Evolutionary conservation across 2,329 filamentous ascomycete species (phyloP), one percentile per base, ranked within the genome.

Genomic region (Aphanocladium album): DNA sequence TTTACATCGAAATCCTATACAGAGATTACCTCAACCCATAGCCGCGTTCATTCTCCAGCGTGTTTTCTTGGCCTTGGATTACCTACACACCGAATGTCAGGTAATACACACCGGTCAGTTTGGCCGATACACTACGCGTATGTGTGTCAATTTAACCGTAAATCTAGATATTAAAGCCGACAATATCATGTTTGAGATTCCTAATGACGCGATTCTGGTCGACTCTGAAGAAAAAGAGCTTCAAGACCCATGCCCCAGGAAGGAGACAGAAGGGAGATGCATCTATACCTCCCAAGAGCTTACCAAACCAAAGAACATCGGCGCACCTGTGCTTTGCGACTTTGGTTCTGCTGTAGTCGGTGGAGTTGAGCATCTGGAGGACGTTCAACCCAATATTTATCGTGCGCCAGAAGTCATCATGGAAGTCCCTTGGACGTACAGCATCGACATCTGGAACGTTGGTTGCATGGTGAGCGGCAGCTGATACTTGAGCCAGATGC

Each of bases 401-500:
- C 65, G 77, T 50, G 69, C 74, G 1, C 76, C 76, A 0, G 76
- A 84, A 62, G 78, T 83, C 9, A 80, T 83, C 5, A 60, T 83
- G 0, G 65, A 72, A 65, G 70, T 65, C 2, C 49, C 49, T 21
- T 52, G 49, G 49, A 45, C 35, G 17, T 55, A 55, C 12, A 43
- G 35, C 35, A 70, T 80, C 16, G 80, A 84, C 67, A 78, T 84
- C 57, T 84, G 80, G 80, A 81, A 79, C 60, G 72, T 74, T 3
- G 80, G 79, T 9, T 78, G 76, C 59, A 75, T 83, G 80, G 79
- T 81, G 71, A 70, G 74, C 45, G 51, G 30, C 9, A 9, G 9
- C 30, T 30, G 30, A 30, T 30, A 9, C 5, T 5, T 30, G 5
- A n/a, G 30, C 30, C 30, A 30, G 5, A 30, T 30, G 30, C 30